Percentiles rank a stretch among this genome's conserved stretches.
These are phyloP conservation scores for Tetragonia tetragonoides DNA, from an alignment of 148 eudicot species.

Conservation along the genomic window DNA sequence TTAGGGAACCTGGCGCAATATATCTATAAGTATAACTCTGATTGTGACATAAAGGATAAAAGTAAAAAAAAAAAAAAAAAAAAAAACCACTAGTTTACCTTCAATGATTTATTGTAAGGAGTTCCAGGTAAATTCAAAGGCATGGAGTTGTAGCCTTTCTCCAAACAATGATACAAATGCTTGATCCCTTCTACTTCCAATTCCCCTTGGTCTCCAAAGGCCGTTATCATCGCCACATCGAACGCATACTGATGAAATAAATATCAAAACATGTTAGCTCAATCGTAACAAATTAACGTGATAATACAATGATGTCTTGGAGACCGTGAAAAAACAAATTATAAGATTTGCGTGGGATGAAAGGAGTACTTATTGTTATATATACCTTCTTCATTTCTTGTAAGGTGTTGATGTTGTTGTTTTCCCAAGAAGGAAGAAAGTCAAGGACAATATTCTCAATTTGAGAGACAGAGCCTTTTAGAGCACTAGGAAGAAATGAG, in stretches of 20 bases:
- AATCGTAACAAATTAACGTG: too few relatives aligned
- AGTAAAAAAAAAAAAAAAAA: not conserved
- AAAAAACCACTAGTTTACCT: not conserved
- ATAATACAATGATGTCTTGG: too few relatives aligned
- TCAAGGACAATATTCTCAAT: conserved; percentile 61
- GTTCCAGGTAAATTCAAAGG: conserved; percentile 82
- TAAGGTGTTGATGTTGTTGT: conserved; percentile 49
- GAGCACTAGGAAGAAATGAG: conserved; percentile 52
- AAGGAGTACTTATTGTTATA: not conserved
- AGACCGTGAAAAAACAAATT: too few relatives aligned
- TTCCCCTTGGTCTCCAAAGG: conserved; percentile 53
- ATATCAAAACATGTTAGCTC: too few relatives aligned
- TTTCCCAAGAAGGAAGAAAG: conserved; percentile 56
- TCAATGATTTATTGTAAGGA: conserved; percentile 40
- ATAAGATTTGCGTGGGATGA: too few relatives aligned
- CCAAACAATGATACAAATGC: conserved; percentile 50
- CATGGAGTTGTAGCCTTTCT: conserved; percentile 96
- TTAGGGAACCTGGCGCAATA: conserved; percentile 14
- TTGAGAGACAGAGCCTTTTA: conserved; percentile 35
- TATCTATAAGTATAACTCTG: not conserved
- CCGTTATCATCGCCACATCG: conserved; percentile 77
- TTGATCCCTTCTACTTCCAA: conserved; percentile 58
- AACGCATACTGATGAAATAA: conserved; percentile 60
- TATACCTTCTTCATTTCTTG: conserved; percentile 82
- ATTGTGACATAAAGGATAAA: conserved; percentile 4